phyloP scores from a whole-genome alignment of 179 eudicot genomes.

The Kewa caespitosa region DNA sequence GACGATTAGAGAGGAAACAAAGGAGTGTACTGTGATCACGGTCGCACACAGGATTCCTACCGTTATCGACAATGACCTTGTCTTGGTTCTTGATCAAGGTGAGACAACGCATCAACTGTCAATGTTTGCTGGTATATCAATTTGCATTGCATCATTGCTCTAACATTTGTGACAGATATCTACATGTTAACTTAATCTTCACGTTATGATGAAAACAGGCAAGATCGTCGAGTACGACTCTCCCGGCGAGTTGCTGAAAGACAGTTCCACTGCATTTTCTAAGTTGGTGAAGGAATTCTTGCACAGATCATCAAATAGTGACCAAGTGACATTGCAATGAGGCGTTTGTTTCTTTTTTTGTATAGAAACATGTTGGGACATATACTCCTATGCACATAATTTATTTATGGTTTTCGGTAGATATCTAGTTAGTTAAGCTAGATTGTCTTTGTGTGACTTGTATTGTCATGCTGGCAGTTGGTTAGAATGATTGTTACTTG shows the following conservation, averaged over 20 bases:
- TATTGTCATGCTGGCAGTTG: no score
- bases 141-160: neutral
- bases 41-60: slow-evolving; percentile 89
- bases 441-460: no score
- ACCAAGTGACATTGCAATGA: slow-evolving; percentile 29
- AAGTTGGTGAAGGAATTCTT: slow-evolving; percentile 66
- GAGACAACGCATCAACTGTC: neutral
- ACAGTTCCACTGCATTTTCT: slow-evolving; percentile 63
- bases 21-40: slow-evolving; percentile 72
- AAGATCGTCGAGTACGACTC: slow-evolving; percentile 67
- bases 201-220: slow-evolving; percentile 38
- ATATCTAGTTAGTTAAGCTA: no score
- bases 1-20: slow-evolving; percentile 73
- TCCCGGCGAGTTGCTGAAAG: slow-evolving; percentile 52
- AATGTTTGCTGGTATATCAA: neutral
- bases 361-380: slow-evolving; percentile 8
- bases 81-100: slow-evolving; percentile 92
- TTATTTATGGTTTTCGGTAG: no score
- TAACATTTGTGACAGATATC: neutral
- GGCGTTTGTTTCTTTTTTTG: slow-evolving; percentile 1
- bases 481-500: no score
- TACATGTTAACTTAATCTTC: neutral
- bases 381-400: no score
- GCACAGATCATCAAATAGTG: slow-evolving; percentile 47
- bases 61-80: slow-evolving; percentile 81